These are phyloP conservation scores for Simplicillium sp. DNA, from an alignment of 2,329 filamentous ascomycete genomes.

Conservation along the genomic window DNA sequence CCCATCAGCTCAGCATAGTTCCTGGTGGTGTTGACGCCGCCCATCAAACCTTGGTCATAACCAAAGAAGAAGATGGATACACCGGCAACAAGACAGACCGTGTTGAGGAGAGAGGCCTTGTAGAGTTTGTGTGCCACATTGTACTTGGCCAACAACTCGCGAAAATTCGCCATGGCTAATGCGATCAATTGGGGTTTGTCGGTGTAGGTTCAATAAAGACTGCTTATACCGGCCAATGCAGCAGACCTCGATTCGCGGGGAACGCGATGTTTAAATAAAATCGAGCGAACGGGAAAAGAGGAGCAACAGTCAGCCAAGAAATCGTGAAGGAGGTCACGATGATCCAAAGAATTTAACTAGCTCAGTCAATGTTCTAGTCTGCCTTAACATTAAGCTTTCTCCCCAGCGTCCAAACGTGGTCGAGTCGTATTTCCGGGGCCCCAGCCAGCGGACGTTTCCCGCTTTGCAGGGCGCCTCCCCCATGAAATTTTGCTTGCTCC, in stretches of 20 bases:
- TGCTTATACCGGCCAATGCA: background rate
- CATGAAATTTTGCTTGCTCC: no score
- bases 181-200: background rate
- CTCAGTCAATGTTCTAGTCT: no score
- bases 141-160: slow-evolving; percentile 4
- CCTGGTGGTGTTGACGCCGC: slow-evolving; percentile 56
- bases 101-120: slow-evolving; percentile 46
- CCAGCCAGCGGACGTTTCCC: no score
- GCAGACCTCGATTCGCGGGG: no score
- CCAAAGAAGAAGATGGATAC: slow-evolving; percentile 62
- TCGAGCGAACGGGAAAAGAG: background rate
- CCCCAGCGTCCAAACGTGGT: no score
- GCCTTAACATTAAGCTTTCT: no score
- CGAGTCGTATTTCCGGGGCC: no score
- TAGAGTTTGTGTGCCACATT: slow-evolving; percentile 40
- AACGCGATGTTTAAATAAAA: background rate
- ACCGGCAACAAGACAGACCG: slow-evolving; percentile 53
- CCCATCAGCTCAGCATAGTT: slow-evolving; percentile 57
- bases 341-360: no score
- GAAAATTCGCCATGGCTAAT: slow-evolving; percentile 3
- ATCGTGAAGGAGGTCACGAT: no score
- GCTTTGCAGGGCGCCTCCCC: no score
- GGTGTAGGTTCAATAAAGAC: background rate
- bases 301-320: no score
- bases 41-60: slow-evolving; percentile 48